Conservation (phyloP, 1,139 yeast genomes). For the Candida sanyaensis region DNA sequence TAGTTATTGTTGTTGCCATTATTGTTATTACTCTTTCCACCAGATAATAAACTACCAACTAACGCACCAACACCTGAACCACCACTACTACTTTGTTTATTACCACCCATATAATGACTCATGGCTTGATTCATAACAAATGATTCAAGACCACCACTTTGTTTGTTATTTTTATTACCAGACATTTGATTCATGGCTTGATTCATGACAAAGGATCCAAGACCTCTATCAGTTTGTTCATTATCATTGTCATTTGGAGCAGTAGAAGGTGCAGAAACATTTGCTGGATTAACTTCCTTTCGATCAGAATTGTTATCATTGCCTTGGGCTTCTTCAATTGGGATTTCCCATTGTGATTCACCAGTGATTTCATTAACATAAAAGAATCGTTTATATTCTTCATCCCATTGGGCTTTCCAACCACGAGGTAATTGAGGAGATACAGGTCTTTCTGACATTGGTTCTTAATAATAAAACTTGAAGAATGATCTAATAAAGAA, state of each 20-base stretch:
- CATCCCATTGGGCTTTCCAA: constrained; percentile 33
- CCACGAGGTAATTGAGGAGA: constrained; percentile 24
- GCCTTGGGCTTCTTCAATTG: constrained; percentile 11
- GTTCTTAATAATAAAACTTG: background rate
- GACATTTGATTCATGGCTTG: constrained; percentile 11
- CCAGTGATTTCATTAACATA: constrained; percentile 25
- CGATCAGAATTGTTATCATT: background rate
- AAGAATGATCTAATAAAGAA: background rate
- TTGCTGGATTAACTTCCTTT: constrained; percentile 1
- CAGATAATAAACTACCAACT: constrained; percentile 13
- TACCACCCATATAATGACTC: constrained; percentile 8
- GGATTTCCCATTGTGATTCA: constrained; percentile 23
- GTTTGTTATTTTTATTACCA: constrained; percentile 5
- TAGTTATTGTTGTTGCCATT: constrained; percentile 2
- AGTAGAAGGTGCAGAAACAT: constrained; percentile 1
- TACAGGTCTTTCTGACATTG: constrained; percentile 12
- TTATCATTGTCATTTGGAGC: background rate
- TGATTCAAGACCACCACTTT: constrained; percentile 13
- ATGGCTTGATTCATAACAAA: constrained; percentile 16
- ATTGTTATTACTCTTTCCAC: constrained; percentile 6
- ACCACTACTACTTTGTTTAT: constrained; percentile 3
- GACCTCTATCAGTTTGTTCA: constrained; percentile 14
- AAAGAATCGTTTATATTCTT: constrained; percentile 24
- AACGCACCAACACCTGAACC: constrained; percentile 13
- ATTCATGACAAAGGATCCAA: constrained; percentile 15